Base-by-base conservation (phyloP, 2,329 filamentous ascomycete species). In the Cladosporium austrohemisphaericum region DNA sequence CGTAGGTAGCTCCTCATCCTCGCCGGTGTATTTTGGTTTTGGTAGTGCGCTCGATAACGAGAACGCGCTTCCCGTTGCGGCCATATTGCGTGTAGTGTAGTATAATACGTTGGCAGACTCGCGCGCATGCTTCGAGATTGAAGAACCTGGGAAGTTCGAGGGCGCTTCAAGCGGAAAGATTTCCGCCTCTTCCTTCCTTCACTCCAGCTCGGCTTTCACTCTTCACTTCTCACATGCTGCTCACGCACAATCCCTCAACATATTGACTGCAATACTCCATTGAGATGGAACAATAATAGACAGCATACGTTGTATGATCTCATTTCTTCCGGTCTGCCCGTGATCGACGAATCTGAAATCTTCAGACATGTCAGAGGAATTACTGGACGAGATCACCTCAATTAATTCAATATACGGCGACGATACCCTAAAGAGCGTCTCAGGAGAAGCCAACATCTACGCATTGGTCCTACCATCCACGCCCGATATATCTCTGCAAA, bases 21-120 rank as follows among this genome's bases (percentile, higher is more conserved):
- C 88, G 59, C 88, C 90, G 4, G 85, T 88, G 65, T 96, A 95
- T 71, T 88, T 92, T 13, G 92, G 91, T 67, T 91, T 91, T 3
- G 92, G 92, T 35, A 97, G 77, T 50, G 87, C 84, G 65, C 83
- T 82, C 55, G 88, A 83, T 35, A 97, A 78, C 51, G 88, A 87
- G 52, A 56, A 47, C 5, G 44, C 44, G 44, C 44, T 20, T 8
- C 44, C 25, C 3, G 44, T 38, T 8, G 44, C 13, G 6, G 44
- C 44, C 44, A 47, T 47, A 9, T 31, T 25, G 33, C 16, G 8
- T 8, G n/a, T 13, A 13, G 18, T 38, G 16, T 23, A 25, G 23
- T n/a, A n/a, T n/a, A n/a, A 31, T 18, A 47, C 11, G 28, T 16
- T 22, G 7, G 14, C 10, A 11, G 32, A 13, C 4, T 28, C 16